Base-by-base conservation (phyloP, 371 early-diverging fungal genomes). In the Blastocladiella emersonii region DNA sequence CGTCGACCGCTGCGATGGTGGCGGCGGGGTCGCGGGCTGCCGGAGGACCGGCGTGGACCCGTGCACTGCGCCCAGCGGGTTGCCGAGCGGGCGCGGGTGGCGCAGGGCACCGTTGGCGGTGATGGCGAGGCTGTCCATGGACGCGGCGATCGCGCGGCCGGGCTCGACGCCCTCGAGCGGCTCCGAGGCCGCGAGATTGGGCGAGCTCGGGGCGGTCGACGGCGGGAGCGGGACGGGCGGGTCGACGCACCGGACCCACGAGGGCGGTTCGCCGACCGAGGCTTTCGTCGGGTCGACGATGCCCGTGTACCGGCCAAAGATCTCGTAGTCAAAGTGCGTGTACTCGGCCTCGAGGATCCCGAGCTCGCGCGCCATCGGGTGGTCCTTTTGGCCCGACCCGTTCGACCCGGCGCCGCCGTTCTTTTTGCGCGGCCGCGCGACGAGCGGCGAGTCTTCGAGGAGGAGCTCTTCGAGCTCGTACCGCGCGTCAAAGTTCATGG, bases 401-500 rank as follows among this genome's bases (percentile, higher is more conserved):
- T 37, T 13, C 7, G 5, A 37, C 10, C 17, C 45, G 23, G 3
- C 23, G 45, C 19, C 45, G 45, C 45, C 21, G 45, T 37, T 44
- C 45, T 62, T 66, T 0, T 72, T 70, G 65, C 72, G 71, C 43
- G 72, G 74, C 32, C 71, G 65, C 39, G 34, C 25, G 19, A 13
- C 36, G 2, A 59, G 32, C 21, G 59, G 34, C 25, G 34, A 10
- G 30, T 59, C 59, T 37, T 59, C 59, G 25, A 59, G 43, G 1
- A 59, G 37, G 10, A 59, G 37, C 17, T 59, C 59, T 30, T 59
- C 59, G 27, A 59, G 59, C 6, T 59, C 59, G 43, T 59, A 59
- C 3, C 59, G 59, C 6, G 59, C 59, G 19, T 59, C 59, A 59
- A 59, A 59, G 43, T 59, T 59, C 30, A 36, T 19, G 15, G n/a